phyloP scores from a whole-genome alignment of 2,329 filamentous ascomycete species.

The Penicillium nordicum region DNA sequence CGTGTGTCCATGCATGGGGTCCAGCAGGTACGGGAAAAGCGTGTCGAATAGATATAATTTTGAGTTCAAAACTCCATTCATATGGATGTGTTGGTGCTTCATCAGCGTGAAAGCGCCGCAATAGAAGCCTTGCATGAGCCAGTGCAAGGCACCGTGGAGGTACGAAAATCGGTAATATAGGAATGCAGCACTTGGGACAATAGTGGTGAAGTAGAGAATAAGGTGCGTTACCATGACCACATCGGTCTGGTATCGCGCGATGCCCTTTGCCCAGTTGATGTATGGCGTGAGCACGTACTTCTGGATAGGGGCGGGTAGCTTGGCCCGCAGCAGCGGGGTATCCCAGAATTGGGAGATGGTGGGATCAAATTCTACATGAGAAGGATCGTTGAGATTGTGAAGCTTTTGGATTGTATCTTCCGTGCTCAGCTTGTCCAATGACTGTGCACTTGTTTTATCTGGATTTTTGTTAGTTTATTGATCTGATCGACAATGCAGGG shows the following conservation, averaged over 20 bases:
- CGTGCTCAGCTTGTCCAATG: slow-evolving; percentile 12
- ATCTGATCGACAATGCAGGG: neutral
- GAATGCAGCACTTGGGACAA: slow-evolving; percentile 64
- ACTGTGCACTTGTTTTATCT: slow-evolving; percentile 12
- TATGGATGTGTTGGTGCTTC: slow-evolving; percentile 83
- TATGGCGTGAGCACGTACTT: slow-evolving; percentile 59
- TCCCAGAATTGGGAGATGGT: slow-evolving; percentile 56
- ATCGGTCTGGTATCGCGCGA: slow-evolving; percentile 66
- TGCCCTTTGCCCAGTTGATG: slow-evolving; percentile 50
- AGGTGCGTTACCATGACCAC: slow-evolving; percentile 77
- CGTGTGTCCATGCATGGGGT: slow-evolving; percentile 76
- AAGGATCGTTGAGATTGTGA: slow-evolving; percentile 50
- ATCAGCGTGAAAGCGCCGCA: slow-evolving; percentile 73
- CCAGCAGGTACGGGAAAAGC: slow-evolving; percentile 68
- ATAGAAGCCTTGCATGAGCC: slow-evolving; percentile 64
- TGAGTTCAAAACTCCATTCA: slow-evolving; percentile 63
- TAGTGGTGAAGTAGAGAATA: slow-evolving; percentile 66
- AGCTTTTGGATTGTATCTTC: slow-evolving; percentile 43
- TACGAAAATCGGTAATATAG: slow-evolving; percentile 66
- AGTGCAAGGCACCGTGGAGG: slow-evolving; percentile 64
- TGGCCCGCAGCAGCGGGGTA: slow-evolving; percentile 42
- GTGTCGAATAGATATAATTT: slow-evolving; percentile 57
- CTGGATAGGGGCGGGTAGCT: slow-evolving; percentile 41
- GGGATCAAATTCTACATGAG: slow-evolving; percentile 50
- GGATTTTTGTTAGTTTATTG: slow-evolving; percentile 1